These are phyloP conservation scores for Batkoa obscura DNA, from an alignment of 371 early-diverging fungal genomes.

Conservation along the genomic window DNA sequence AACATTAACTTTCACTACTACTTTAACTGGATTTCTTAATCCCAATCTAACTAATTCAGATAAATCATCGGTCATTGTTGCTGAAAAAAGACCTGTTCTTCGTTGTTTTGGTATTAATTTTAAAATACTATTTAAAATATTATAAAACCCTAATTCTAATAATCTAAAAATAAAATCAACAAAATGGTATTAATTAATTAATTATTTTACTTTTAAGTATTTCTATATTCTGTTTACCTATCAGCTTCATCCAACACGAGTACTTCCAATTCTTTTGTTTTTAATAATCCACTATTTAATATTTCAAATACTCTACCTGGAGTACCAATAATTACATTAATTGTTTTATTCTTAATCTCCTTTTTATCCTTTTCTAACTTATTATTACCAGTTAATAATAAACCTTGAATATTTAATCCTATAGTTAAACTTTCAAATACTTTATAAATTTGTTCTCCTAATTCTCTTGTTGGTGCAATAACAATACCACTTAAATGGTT, in stretches of 20 bases:
- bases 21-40: slow-evolving; percentile 75
- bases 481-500: slow-evolving; percentile 69
- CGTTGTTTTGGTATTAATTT: slow-evolving; percentile 74
- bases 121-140: slow-evolving; percentile 59
- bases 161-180: slow-evolving; percentile 21
- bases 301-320: slow-evolving; percentile 51
- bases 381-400: slow-evolving; percentile 9
- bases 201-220: slow-evolving; percentile 83
- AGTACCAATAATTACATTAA: slow-evolving; percentile 13
- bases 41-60: slow-evolving; percentile 70
- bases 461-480: slow-evolving; percentile 92
- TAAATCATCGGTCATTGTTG: slow-evolving; percentile 91
- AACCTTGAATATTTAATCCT: slow-evolving; percentile 12
- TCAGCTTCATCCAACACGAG: slow-evolving; percentile 40
- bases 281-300: slow-evolving; percentile 37
- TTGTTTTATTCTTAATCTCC: neutral
- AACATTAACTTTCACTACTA: slow-evolving; percentile 68
- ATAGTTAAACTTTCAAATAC: slow-evolving; percentile 42
- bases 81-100: slow-evolving; percentile 93
- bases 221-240: slow-evolving; percentile 64
- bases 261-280: slow-evolving; percentile 84
- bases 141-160: slow-evolving; percentile 87
- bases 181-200: slow-evolving; percentile 40
- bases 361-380: neutral
- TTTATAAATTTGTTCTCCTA: slow-evolving; percentile 78